Conservation (phyloP, 176 grass and related monocot genomes). For the Tillandsia leiboldiana region DNA sequence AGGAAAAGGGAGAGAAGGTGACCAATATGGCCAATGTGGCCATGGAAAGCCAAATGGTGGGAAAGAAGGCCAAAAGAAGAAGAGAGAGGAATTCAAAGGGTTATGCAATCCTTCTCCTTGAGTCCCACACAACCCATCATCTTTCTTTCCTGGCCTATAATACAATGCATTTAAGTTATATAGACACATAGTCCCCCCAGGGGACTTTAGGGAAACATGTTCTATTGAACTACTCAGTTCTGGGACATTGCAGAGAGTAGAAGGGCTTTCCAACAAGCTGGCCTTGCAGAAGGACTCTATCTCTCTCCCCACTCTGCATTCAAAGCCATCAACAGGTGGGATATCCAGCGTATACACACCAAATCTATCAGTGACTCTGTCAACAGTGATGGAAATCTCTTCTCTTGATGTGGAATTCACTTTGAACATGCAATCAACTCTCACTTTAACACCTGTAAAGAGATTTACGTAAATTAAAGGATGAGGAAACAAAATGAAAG, state of each 20-base stretch:
- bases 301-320: conserved; percentile 34
- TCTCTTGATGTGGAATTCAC: conserved; percentile 34
- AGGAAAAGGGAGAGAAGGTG: conserved; percentile 28
- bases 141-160: conserved; percentile 49
- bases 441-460: conserved; percentile 55
- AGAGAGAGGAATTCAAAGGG: conserved; percentile 44
- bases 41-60: conserved; percentile 40
- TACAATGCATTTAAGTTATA: conserved; percentile 83
- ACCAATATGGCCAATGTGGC: conserved; percentile 30
- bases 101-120: background rate
- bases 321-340: conserved; percentile 57
- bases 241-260: conserved; percentile 52
- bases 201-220: conserved; percentile 39
- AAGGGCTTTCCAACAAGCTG: conserved; percentile 47
- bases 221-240: conserved; percentile 38
- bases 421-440: conserved; percentile 56
- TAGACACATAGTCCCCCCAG: conserved; percentile 28
- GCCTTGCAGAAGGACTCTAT: conserved; percentile 58
- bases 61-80: conserved; percentile 75
- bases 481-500: background rate
- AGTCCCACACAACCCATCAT: conserved; percentile 11
- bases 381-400: conserved; percentile 55
- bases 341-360: conserved; percentile 70
- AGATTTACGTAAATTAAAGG: background rate
- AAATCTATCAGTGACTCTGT: conserved; percentile 57